Base-by-base conservation (phyloP, 192 early-diverging fungal species). In the Linnemannia elongata region DNA sequence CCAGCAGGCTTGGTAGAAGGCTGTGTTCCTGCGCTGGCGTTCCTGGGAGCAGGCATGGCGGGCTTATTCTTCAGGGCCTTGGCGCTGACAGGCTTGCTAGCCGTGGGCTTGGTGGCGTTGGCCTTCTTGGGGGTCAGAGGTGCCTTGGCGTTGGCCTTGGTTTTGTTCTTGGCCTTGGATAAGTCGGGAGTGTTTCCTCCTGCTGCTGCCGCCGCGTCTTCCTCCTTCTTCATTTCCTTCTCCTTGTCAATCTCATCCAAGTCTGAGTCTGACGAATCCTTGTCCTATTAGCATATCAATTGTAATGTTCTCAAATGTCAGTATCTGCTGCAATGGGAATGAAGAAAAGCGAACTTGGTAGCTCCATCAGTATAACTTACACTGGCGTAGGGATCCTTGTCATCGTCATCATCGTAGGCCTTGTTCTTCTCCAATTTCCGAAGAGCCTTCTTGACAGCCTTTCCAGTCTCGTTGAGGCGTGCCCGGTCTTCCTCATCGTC, bases 381-480 rank as follows among this genome's bases (percentile, higher is more conserved):
- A 68, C 88, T 89, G 2, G 89, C 90, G 89, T 94, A 93, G 2
- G 91, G 91, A 89, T 92, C 91, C 30, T 79, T 82, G 35, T 93
- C 92, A 39, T 90, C 88, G 45, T 93, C 92, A 82, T 92, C 93
- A 27, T 92, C 94, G 82, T 95, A 93, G 1, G 83, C 92, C 52
- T 88, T 87, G 78, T 95, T 94, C 68, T 90, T 90, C 78, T 95
- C 94, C 38, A 91, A 72, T 69, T 94, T 93, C 55, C 92, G 83
- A 15, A 95, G 89, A 2, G 94, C 88, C 81, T 95, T 95, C 69
- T 91, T 91, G 79, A 96, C 72, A 47, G 92, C 89, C 77, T 91
- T 88, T 41, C 79, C 85, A 13, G 82, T 90, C 17, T 88, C 83
- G 13, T 87, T 90, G 63, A 88, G 78, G 38, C 89, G 89, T 39